phyloP scores from a whole-genome alignment of 768 basidiomycete species.

The Tulasnella sp. region DNA sequence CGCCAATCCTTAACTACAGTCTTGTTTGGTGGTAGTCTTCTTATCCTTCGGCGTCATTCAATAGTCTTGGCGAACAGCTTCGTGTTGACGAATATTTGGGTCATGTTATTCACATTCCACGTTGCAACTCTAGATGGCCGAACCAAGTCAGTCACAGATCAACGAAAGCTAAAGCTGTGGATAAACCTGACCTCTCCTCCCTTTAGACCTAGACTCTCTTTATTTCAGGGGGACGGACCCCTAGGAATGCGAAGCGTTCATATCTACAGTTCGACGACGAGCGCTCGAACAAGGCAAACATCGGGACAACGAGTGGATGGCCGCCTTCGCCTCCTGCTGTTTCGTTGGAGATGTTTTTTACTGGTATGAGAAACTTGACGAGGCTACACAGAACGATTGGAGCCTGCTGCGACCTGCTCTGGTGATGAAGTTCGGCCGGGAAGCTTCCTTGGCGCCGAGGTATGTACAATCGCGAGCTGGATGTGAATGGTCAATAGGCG shows the following conservation, averaged over 20 bases:
- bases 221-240: neutral
- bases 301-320: neutral
- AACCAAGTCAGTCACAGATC: too few species aligned
- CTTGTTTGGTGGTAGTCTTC: too few species aligned
- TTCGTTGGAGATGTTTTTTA: neutral
- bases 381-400: neutral
- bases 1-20: too few species aligned
- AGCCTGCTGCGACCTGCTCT: neutral
- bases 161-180: too few species aligned
- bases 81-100: too few species aligned
- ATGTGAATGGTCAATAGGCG: neutral
- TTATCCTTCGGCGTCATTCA: too few species aligned
- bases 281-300: neutral
- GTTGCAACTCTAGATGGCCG: too few species aligned
- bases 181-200: too few species aligned
- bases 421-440: neutral
- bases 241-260: neutral
- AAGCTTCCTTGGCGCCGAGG: neutral
- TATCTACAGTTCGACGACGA: neutral
- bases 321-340: neutral
- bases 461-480: neutral
- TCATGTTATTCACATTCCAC: too few species aligned
- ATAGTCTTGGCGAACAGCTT: too few species aligned
- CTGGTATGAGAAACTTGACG: conserved; percentile 3
- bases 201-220: neutral